Base-by-base conservation (phyloP, 106 monocot species). In the Xerophyta viscosa region DNA sequence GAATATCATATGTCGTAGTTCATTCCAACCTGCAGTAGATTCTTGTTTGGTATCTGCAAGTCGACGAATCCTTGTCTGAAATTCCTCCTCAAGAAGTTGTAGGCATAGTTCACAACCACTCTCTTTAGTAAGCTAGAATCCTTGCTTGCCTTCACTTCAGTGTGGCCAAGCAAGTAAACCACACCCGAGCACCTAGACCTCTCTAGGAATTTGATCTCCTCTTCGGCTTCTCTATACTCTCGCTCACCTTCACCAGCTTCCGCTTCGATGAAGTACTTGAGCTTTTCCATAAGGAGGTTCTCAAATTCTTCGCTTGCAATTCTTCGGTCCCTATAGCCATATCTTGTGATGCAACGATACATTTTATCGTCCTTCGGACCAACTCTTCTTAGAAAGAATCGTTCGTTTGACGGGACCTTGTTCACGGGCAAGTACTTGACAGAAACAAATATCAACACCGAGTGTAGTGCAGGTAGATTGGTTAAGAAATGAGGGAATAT, bases 401-500 rank as follows among this genome's bases (percentile, higher is more conserved):
- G 46, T 50, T 80, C 80, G 0, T 62, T 69, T 3, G 69, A 15
- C 0, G 63, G 58, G 4, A 86, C 76, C 8, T 49, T 44, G 50
- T 45, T 61, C 2, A 80, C 57, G 0, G 76, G 72, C 25, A 80
- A 23, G 33, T 56, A 60, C 69, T 80, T 86, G 14, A 86, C 66
- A 11, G 73, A 86, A 20, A 86, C 68, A 30, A 86, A 67, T 10
- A 77, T 55, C 1, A 79, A 51, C 24, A 76, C 68, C 2, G 67
- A 68, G 50, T 89, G 89, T 0, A 89, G 42, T 5, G 89, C 76
- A 0, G 80, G 80, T 18, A 89, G 54, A 26, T 89, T 89, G 8
- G 64, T 71, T 33, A 89, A 42, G 44, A 81, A 84, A 46, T 84
- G 84, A 0, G 66, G 65, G 65, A 91, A 84, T 15, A 91, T 75